Base-by-base conservation (phyloP, 176 grass and related monocot species). In the Dactylis glomerata region DNA sequence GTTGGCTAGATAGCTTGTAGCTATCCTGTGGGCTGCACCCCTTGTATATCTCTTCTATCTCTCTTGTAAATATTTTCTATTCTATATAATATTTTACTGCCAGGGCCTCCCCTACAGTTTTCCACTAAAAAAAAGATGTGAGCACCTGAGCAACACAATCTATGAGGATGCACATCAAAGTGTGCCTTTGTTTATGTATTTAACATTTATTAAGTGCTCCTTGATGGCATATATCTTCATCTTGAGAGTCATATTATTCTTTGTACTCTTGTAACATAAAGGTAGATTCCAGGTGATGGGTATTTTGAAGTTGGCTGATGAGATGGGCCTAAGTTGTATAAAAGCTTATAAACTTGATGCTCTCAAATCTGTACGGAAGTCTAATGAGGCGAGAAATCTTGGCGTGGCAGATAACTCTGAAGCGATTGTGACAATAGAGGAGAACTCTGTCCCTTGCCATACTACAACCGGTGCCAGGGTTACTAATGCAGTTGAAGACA, bases 241-340 rank as follows among this genome's bases (percentile, higher is more conserved):
- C 57, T 28, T 10, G 31, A n/a, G 27, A 52, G 11, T 56, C 26
- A 74, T 81, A 44, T 55, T 89, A 30, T 77, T 69, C 32, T 2
- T 49, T 71, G 15, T 70, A 54, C 2, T 62, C 56, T 42, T 64
- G 70, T 94, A 84, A 88, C 73, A 87, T 61, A 63, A 76, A 83
- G 76, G 24, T 85, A 72, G 14, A 73, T 92, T 94, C 73, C 87
- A 95, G 93, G 96, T 98, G 65, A 98, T 98, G 96, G 89, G 93
- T 83, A 89, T 95, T 87, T 76, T 95, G 77, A 98, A 95, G 73
- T 91, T 93, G 91, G 93, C 91, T 37, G 86, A 92, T 38, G 96
- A 98, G 87, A 95, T 98, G 96, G 91, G 88, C 87, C 82, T 98
- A 88, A 88, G 85, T 82, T 98, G 87, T 77, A 98, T 98, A 88